A percentile compares a stretch with the other conserved stretches of the same genome.
Conservation (phyloP, 176 grass and related monocot species). For the Rhynchospora tenuis region DNA sequence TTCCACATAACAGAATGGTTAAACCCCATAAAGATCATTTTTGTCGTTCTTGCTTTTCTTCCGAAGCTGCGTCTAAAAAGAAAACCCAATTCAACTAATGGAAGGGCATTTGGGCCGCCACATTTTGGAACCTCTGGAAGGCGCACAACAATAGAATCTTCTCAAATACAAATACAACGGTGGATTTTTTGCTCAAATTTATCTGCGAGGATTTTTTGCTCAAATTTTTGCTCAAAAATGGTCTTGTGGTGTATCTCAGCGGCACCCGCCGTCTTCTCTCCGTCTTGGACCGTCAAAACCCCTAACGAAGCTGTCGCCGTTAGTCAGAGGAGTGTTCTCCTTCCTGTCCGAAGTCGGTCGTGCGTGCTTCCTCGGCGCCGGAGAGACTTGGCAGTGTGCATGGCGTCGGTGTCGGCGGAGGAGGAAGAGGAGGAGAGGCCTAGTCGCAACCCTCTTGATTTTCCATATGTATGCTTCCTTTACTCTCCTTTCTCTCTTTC, state of each 20-base stretch:
- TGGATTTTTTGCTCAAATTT: too few species aligned
- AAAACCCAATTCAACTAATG: too few species aligned
- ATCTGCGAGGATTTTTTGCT: too few species aligned
- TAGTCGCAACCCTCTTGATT: neutral
- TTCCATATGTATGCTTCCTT: slow-evolving; percentile 5
- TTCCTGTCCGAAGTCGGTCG: neutral
- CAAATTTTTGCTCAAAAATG: too few species aligned
- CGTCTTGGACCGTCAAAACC: neutral
- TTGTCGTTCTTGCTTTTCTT: too few species aligned
- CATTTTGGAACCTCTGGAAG: too few species aligned
- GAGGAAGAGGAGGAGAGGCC: neutral
- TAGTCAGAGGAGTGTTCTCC: neutral
- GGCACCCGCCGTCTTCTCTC: neutral
- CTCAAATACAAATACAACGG: too few species aligned
- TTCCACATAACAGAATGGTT: too few species aligned
- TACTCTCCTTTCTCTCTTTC: neutral
- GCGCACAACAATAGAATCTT: too few species aligned
- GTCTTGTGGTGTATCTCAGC: slow-evolving; percentile 13
- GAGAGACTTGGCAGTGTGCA: neutral
- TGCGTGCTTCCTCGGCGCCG: neutral
- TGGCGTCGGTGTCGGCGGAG: neutral
- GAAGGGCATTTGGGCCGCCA: too few species aligned
- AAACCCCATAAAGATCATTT: too few species aligned
- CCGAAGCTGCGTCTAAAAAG: too few species aligned
- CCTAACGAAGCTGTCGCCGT: neutral